phyloP scores from a whole-genome alignment of 192 early-diverging fungal species.

The Diversispora eburnea region DNA sequence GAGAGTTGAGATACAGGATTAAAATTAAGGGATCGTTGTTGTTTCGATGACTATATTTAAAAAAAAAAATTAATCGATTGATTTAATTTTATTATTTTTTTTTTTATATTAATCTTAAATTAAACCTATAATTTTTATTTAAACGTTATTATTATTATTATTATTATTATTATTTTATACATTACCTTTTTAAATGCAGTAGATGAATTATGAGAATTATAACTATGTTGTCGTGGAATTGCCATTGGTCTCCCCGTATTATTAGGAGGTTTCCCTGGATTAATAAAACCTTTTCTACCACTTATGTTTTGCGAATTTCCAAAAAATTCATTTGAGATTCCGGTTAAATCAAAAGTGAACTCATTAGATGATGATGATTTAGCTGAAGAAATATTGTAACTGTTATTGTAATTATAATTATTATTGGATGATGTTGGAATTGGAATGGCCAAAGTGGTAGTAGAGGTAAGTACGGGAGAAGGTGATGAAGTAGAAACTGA shows the following conservation, averaged over 20 bases:
- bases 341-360: neutral
- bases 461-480: constrained; percentile 17
- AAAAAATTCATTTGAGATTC: too few species aligned
- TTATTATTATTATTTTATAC: too few species aligned
- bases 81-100: neutral
- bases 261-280: too few species aligned
- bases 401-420: neutral
- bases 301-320: too few species aligned
- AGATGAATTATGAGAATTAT: too few species aligned
- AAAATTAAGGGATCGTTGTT: neutral
- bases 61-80: neutral
- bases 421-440: constrained; percentile 3
- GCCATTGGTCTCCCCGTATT: too few species aligned
- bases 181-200: too few species aligned
- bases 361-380: neutral
- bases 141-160: too few species aligned
- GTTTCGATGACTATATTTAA: neutral
- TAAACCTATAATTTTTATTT: neutral
- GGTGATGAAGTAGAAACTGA: constrained; percentile 11
- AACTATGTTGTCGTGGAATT: too few species aligned
- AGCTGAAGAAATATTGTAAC: neutral
- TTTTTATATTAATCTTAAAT: neutral
- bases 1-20: neutral
- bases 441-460: constrained; percentile 19
- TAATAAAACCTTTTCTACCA: too few species aligned